Conservation (phyloP, 495 filamentous ascomycete species). For the Pseudevernia furfuracea region DNA sequence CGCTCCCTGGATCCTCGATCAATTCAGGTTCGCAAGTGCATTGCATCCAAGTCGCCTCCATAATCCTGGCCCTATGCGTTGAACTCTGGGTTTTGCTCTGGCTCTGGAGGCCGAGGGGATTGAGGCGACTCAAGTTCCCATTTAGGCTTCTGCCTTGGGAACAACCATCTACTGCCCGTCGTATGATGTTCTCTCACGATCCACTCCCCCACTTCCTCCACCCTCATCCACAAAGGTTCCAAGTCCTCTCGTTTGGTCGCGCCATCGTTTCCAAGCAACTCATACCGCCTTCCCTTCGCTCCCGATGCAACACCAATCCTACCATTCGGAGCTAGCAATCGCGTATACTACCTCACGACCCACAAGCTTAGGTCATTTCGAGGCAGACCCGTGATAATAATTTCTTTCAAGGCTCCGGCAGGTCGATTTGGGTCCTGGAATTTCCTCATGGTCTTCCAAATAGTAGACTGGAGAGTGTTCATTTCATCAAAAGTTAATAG, state of each 20-base stretch:
- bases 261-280: background rate
- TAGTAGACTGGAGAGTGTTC: background rate
- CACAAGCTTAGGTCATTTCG: background rate
- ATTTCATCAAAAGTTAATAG: no score
- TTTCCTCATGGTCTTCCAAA: background rate
- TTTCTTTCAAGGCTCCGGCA: background rate
- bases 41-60: no score
- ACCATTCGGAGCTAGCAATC: background rate
- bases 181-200: background rate
- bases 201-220: background rate
- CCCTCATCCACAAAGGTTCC: background rate
- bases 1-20: no score
- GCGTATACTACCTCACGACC: background rate
- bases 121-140: no score
- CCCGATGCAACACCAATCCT: background rate
- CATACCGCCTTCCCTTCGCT: background rate
- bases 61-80: background rate
- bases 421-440: background rate
- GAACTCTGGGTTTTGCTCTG: background rate
- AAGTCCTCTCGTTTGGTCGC: background rate
- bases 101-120: background rate
- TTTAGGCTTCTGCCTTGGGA: no score
- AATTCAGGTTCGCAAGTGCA: no score
- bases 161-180: background rate
- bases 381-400: background rate